These are phyloP conservation scores for Solanum lignicaule DNA, from an alignment of 257 asterid species.

Conservation along the genomic window DNA sequence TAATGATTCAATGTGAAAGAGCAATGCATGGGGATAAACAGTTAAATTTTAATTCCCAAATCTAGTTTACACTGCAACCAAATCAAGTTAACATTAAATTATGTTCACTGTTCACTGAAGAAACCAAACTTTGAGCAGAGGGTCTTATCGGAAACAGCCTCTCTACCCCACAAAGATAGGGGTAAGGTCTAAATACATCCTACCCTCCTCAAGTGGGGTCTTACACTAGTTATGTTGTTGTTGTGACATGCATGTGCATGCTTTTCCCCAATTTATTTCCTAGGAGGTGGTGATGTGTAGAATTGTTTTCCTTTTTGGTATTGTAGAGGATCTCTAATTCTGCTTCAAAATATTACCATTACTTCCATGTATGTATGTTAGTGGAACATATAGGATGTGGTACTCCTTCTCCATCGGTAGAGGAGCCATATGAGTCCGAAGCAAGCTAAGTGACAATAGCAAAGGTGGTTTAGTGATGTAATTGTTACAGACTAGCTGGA, in stretches of 20 bases:
- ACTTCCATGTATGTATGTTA: not conserved
- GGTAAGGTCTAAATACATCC: not conserved
- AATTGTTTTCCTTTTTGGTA: not conserved
- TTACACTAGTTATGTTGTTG: not conserved
- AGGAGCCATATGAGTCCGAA: not conserved
- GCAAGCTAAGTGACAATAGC: not conserved
- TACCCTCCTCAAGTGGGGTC: not conserved
- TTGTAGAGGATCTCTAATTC: not conserved
- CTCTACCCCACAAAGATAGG: not conserved
- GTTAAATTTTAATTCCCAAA: not conserved
- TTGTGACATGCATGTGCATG: not conserved
- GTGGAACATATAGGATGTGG: not conserved
- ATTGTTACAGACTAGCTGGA: not conserved
- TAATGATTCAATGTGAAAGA: not conserved
- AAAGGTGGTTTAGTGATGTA: not conserved
- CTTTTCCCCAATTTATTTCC: not conserved
- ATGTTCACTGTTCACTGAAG: not conserved
- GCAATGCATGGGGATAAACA: not conserved
- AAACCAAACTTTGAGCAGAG: not conserved
- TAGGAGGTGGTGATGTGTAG: not conserved
- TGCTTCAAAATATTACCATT: not conserved
- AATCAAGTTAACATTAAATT: not conserved
- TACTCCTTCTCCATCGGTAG: not conserved
- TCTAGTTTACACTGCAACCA: not conserved
- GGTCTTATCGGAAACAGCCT: not conserved